Base-by-base conservation (phyloP, 768 basidiomycete genomes). In the Trametes cubensis region DNA sequence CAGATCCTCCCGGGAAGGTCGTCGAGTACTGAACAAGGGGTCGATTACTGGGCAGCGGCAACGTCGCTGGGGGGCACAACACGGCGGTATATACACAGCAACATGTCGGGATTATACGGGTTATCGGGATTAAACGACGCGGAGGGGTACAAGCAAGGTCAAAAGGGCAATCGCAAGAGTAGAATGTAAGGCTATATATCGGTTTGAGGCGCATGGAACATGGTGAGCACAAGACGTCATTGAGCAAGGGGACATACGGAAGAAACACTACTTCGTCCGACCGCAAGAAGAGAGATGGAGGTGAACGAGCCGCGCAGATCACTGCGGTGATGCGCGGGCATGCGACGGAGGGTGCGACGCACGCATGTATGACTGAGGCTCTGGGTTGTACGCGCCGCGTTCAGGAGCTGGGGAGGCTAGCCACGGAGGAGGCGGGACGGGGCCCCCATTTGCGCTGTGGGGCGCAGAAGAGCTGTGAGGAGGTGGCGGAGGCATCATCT, bases 331-430 rank as follows among this genome's bases (percentile, higher is more conserved):
- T 6, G 74, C 72, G 11, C 73, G 75, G 10, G 72, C 75, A 53
- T 77, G 77, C 53, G 73, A 74, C 28, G 78, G 74, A 44, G 70
- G 62, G 58, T 80, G 80, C 45, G 80, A 78, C 38, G 78, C 75
- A 18, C 80, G 75, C 70, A 82, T 75, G 66, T 82, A 83, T 21
- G 80, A 81, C 60, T 81, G 81, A 30, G 80, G 79, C 45, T 77
- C 72, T 10, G 59, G 26, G 17, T 34, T 21, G 45, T 68, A 66
- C 13, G 49, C 58, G 13, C 64, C 42, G 23, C 69, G 58, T 34
- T 55, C 57, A 17, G 39, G 34, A 5, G 39, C 55, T 14, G 63
- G 59, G 7, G 66, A 56, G 25, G 62, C 40, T 48, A 66, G 42
- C 70, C 70, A 71, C 42, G 70, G 66, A 6, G 70, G 70, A 0